Conservation (phyloP, 202 grass and related monocot species). For the Saccharum hybrid region DNA sequence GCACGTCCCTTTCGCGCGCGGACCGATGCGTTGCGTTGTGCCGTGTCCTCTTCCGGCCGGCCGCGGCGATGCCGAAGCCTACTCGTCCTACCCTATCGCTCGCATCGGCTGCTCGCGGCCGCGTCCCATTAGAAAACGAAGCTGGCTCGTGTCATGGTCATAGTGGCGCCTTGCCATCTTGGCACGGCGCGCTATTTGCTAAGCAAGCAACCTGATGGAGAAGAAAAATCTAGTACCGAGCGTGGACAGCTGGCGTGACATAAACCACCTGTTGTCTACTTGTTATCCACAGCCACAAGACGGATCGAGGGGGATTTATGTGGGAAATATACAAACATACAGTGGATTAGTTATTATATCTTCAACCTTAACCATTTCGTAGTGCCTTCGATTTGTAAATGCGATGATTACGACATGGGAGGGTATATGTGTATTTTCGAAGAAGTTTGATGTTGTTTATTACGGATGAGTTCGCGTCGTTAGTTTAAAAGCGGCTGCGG, state of each 20-base stretch:
- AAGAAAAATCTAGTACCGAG: neutral
- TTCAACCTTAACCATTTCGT: neutral
- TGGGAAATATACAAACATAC: neutral
- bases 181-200: neutral
- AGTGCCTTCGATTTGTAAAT: neutral
- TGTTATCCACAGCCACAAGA: neutral
- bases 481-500: neutral
- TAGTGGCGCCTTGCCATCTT: neutral
- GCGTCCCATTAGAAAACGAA: slow-evolving; percentile 7
- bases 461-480: neutral
- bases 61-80: too few relatives aligned
- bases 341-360: neutral
- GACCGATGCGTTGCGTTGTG: neutral
- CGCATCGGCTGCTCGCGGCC: slow-evolving; percentile 1
- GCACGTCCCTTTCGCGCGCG: slow-evolving; percentile 9
- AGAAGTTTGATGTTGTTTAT: neutral
- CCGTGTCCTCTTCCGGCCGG: neutral
- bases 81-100: neutral
- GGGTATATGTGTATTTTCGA: neutral
- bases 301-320: neutral
- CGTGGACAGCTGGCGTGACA: neutral
- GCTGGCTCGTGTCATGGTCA: neutral
- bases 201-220: neutral
- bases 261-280: neutral
- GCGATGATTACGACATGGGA: neutral